Evolutionary conservation across 495 filamentous ascomycete species (phyloP).

Genomic region (Letharia columbiana): DNA sequence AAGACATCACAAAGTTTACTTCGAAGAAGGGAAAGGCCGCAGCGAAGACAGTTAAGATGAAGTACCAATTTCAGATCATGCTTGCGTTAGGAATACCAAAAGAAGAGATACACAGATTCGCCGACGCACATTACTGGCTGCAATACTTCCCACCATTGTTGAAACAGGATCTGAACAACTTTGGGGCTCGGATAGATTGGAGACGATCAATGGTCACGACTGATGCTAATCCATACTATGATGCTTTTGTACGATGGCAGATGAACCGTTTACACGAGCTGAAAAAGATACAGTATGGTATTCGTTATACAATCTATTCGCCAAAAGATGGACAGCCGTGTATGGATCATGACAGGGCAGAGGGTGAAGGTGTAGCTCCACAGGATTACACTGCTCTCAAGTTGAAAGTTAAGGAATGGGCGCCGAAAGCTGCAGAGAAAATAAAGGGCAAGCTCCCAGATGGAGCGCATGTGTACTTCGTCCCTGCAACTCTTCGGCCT

Average conservation of each 20-base stretch:
- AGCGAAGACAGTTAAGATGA: constrained; percentile 82
- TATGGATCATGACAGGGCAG: constrained; percentile 91
- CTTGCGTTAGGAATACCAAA: constrained; percentile 71
- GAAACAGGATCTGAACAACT: constrained; percentile 68
- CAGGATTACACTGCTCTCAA: constrained; percentile 94
- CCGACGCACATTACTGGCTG: constrained; percentile 81
- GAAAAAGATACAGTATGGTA: constrained; percentile 89
- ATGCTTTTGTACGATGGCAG: constrained; percentile 94
- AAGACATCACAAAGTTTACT: constrained; percentile 82
- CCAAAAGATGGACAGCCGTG: constrained; percentile 97
- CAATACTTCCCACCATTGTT: constrained; percentile 79
- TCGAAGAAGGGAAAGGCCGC: constrained; percentile 93
- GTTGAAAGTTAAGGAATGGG: constrained; percentile 81
- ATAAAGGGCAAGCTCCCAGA: constrained; percentile 69
- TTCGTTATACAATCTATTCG: constrained; percentile 88
- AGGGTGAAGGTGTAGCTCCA: constrained; percentile 81
- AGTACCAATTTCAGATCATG: constrained; percentile 88
- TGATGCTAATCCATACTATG: constrained; percentile 94
- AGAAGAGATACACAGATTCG: constrained; percentile 84
- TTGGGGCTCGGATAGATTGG: constrained; percentile 89
- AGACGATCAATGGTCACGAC: constrained; percentile 85
- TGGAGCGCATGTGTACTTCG: constrained; percentile 74
- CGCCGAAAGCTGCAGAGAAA: constrained; percentile 55
- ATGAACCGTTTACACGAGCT: constrained; percentile 88
- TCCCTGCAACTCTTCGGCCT: constrained; percentile 84